These are phyloP conservation scores for Camellia japonica DNA, from an alignment of 148 eudicot species.

Conservation along the genomic window DNA sequence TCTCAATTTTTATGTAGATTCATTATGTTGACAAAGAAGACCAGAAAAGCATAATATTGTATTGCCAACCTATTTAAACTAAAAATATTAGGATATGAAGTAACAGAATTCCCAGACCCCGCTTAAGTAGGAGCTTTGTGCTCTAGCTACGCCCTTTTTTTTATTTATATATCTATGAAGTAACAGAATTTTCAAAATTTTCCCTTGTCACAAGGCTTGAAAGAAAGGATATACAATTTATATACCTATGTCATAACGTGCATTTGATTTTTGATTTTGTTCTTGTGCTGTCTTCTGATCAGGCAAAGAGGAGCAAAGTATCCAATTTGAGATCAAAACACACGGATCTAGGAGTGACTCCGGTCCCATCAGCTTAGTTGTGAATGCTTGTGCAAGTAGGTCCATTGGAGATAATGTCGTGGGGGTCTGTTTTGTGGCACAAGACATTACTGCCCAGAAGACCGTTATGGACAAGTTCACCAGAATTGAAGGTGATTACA, in stretches of 20 bases:
- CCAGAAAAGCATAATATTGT: background rate
- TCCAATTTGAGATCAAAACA: slow-evolving; percentile 76
- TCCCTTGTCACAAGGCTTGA: background rate
- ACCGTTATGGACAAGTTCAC: slow-evolving; percentile 92
- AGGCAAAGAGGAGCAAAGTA: slow-evolving; percentile 79
- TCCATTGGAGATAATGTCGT: slow-evolving; percentile 60
- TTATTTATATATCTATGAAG: no score
- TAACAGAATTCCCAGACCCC: background rate
- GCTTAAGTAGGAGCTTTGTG: no score
- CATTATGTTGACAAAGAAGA: background rate
- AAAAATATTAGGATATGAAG: background rate
- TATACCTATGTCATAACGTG: no score
- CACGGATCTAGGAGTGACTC: slow-evolving; percentile 46
- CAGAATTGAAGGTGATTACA: slow-evolving; percentile 86
- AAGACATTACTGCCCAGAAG: slow-evolving; percentile 82
- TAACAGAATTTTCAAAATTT: background rate
- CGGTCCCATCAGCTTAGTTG: slow-evolving; percentile 70
- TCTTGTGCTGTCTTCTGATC: slow-evolving; percentile 12
- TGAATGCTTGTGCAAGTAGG: slow-evolving; percentile 84
- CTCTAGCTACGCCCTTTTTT: no score
- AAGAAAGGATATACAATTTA: background rate
- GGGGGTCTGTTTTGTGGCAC: slow-evolving; percentile 87
- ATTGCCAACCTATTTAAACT: background rate
- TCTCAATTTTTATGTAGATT: background rate
- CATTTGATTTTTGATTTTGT: slow-evolving; percentile 8